Evolutionary conservation across 2,329 filamentous ascomycete genomes (phyloP).

Genomic region (Tolypocladium amazonense): DNA sequence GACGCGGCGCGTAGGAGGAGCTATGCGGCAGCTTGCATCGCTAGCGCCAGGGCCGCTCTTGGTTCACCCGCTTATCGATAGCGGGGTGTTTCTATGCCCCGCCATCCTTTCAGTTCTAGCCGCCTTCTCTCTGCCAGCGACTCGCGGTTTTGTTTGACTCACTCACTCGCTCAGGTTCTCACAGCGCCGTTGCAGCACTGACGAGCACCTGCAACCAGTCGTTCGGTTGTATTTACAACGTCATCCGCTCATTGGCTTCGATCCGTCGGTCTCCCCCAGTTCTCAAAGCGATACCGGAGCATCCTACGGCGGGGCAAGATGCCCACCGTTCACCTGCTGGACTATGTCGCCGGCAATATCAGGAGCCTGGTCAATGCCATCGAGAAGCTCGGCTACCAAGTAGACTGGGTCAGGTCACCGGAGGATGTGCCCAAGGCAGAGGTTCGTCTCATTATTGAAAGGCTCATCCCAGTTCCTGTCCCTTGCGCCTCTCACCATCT

Average conservation of each 20-base stretch:
- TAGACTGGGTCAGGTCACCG: slow-evolving; percentile 83
- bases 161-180: slow-evolving; percentile 1
- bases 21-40: not conserved
- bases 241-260: not conserved
- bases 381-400: slow-evolving; percentile 84
- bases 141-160: not conserved
- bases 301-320: slow-evolving; percentile 32
- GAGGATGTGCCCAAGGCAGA: slow-evolving; percentile 77
- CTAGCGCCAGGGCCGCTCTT: not conserved
- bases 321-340: slow-evolving; percentile 66
- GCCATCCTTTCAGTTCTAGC: not conserved
- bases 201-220: not conserved
- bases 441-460: slow-evolving; percentile 33
- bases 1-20: not conserved
- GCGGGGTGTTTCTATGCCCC: not conserved
- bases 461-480: not conserved
- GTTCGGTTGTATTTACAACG: not conserved
- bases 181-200: slow-evolving; percentile 2
- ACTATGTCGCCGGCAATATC: slow-evolving; percentile 96
- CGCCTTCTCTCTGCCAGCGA: not conserved
- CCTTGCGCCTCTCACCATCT: not conserved
- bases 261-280: not conserved
- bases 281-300: not conserved
- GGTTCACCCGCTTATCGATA: slow-evolving; percentile 1
- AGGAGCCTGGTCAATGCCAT: slow-evolving; percentile 95